phyloP scores from a whole-genome alignment of 768 basidiomycete species.

The Boletus huronensis region DNA sequence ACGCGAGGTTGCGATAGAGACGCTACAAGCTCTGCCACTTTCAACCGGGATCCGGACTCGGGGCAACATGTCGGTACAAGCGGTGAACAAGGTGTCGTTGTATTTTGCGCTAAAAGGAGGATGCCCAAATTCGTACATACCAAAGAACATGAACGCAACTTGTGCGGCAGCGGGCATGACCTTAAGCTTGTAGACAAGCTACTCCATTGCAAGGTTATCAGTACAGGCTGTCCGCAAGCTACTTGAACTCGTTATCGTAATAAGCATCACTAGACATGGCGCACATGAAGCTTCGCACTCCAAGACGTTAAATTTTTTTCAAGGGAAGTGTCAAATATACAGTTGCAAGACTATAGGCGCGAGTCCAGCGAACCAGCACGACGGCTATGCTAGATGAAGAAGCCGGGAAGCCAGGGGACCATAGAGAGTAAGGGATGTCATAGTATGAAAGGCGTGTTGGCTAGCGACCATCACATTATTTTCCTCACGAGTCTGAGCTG shows the following conservation, averaged over 20 bases:
- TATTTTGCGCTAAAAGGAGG: conserved; percentile 5
- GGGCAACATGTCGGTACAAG: conserved; percentile 1
- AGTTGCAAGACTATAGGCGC: not conserved
- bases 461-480: not conserved
- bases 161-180: too few species aligned
- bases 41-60: not conserved
- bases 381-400: not conserved
- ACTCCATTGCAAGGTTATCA: not conserved
- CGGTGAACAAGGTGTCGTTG: conserved; percentile 26
- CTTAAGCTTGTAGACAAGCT: not conserved
- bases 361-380: not conserved
- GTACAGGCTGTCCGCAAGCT: not conserved
- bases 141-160: too few species aligned
- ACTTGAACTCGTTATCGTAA: not conserved
- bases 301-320: not conserved
- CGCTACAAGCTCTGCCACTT: not conserved
- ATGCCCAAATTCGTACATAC: not conserved
- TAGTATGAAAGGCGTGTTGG: not conserved
- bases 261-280: not conserved
- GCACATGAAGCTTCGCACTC: conserved; percentile 1
- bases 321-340: not conserved
- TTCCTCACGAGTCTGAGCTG: conserved; percentile 73
- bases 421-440: not conserved
- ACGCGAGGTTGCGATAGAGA: conserved; percentile 19
- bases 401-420: not conserved